Conservation (phyloP, 2,329 filamentous ascomycete genomes). For the Trichoderma lentiforme region DNA sequence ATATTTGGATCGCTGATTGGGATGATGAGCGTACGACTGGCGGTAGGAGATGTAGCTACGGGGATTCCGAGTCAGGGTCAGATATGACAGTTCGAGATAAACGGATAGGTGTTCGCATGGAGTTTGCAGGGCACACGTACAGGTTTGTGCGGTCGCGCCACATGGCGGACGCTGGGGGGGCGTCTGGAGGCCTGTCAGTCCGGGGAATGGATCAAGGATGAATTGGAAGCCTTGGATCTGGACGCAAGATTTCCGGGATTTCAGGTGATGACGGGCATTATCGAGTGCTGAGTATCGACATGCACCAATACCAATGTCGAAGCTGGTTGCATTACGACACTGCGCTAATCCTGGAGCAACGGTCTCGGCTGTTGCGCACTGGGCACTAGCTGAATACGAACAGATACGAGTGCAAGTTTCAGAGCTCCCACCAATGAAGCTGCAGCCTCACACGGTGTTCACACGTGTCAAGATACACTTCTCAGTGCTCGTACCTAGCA, state of each 20-base stretch:
- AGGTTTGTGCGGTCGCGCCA: slow-evolving; percentile 99
- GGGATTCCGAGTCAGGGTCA: neutral
- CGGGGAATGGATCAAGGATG: slow-evolving; percentile 9
- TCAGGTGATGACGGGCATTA: slow-evolving; percentile 10
- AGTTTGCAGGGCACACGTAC: slow-evolving; percentile 49
- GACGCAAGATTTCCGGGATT: slow-evolving; percentile 23
- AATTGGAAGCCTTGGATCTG: slow-evolving; percentile 15
- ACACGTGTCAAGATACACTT: slow-evolving; percentile 4
- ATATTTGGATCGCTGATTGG: slow-evolving; percentile 77
- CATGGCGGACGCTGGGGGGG: slow-evolving; percentile 64
- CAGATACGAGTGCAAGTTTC: neutral
- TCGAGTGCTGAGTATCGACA: neutral
- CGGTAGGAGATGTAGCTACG: slow-evolving; percentile 95
- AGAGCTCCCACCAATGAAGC: neutral
- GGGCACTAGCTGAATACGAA: neutral
- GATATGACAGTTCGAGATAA: slow-evolving; percentile 11
- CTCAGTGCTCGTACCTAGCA: neutral
- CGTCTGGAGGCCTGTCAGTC: slow-evolving; percentile 28
- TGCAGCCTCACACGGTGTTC: neutral
- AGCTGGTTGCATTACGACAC: slow-evolving; percentile 19
- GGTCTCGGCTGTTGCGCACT: neutral
- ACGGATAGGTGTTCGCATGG: neutral
- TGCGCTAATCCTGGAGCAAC: neutral
- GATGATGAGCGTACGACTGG: slow-evolving; percentile 95
- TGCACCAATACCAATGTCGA: neutral